Evolutionary conservation across 176 grass and related monocot species (phyloP).

Genomic region (Eleusine coracana): DNA sequence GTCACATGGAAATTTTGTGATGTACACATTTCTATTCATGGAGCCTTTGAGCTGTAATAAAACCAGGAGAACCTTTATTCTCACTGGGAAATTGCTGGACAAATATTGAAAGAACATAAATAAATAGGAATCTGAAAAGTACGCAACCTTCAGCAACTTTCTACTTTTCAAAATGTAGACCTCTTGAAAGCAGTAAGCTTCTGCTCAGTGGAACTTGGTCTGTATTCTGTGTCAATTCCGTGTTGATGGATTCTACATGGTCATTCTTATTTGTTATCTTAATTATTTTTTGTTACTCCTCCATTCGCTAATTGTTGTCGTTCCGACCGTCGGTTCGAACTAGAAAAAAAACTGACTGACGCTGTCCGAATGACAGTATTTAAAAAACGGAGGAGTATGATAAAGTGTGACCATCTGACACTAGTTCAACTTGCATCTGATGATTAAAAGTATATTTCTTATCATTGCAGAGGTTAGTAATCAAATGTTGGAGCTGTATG

Average conservation of each 20-base stretch:
- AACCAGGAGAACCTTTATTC: not conserved
- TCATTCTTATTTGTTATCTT: slow-evolving; percentile 17
- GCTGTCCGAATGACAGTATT: too few species aligned
- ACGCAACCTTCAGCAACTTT: not conserved
- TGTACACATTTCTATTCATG: not conserved
- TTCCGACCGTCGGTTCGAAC: too few species aligned
- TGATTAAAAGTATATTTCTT: slow-evolving; percentile 19
- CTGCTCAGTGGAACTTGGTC: not conserved
- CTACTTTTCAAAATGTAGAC: not conserved
- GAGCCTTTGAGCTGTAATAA: not conserved
- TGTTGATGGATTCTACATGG: not conserved
- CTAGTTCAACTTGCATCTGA: not conserved
- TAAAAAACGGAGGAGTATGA: too few species aligned
- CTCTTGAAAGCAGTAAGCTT: not conserved
- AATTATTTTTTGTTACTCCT: too few species aligned
- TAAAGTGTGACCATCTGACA: too few species aligned
- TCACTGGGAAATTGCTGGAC: not conserved
- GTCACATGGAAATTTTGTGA: not conserved
- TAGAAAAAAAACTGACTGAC: too few species aligned
- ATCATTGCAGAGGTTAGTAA: slow-evolving; percentile 73
- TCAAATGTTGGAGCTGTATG: slow-evolving; percentile 97
- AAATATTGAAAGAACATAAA: not conserved
- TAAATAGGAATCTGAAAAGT: slow-evolving; percentile 3
- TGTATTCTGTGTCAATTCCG: not conserved
- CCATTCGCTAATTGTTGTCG: too few species aligned